Evolutionary conservation across 2,329 filamentous ascomycete genomes (phyloP), one percentile per base, ranked within the genome.

Genomic region (Alternaria panax): DNA sequence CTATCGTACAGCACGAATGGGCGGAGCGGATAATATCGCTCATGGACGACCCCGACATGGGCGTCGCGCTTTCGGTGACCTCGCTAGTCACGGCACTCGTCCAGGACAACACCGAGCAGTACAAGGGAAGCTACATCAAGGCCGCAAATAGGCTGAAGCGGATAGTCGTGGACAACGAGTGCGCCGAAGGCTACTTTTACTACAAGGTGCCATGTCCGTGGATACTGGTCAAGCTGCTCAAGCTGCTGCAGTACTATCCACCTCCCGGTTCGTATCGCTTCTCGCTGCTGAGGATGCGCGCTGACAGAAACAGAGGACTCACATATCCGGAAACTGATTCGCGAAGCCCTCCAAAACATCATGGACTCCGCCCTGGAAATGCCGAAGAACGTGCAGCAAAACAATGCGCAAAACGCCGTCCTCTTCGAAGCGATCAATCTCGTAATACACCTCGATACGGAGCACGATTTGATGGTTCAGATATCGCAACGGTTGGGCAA

Each of bases 131-230:
- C 71, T 98, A 97, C 76, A 89, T 93, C 64, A 99, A 98, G 80
- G 94, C 94, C 30, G 94, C 94, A 0, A 91, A 92, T 62, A 86
- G 93, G 57, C 79, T 99, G 70, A 97, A 97, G 82, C 90, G 92
- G 66, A 91, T 98, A 67, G 85, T 97, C 16, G 89, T 98, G 25
- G 94, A 98, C 68, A 90, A 90, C 64, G 94, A 99, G 69, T 95
- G 92, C 72, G 87, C 92, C 0, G 86, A 88, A 56, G 95, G 98
- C 76, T 99, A 99, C 76, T 87, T 97, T 25, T 99, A 99, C 82
- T 99, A 99, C 84, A 97, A 97, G 74, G 95, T 99, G n/a, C 95
- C 95, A 1, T 99, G 95, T 75, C 95, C 95, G 3, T 99, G 95
- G 95, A 89, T 99, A 58, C 93, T 98, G 80, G 91, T 98, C 73